These are phyloP conservation scores for Bassia scoparia DNA, from an alignment of 148 eudicot genomes.

Conservation along the genomic window DNA sequence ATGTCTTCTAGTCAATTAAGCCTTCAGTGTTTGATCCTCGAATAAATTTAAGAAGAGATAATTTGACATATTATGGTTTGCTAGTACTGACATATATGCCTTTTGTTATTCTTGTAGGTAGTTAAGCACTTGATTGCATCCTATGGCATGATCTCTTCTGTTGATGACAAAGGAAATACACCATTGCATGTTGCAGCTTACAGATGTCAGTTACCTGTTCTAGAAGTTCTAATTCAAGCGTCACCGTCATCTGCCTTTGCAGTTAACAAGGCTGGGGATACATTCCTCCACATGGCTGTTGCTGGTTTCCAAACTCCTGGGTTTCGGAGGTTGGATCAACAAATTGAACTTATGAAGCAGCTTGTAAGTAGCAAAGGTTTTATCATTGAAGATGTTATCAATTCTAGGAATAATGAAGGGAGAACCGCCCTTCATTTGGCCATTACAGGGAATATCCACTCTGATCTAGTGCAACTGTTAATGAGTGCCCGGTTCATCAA, in stretches of 20 bases:
- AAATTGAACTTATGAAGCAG: slow-evolving; percentile 67
- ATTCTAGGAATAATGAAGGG: slow-evolving; percentile 52
- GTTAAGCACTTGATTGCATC: slow-evolving; percentile 58
- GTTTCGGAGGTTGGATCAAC: slow-evolving; percentile 74
- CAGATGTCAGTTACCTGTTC: slow-evolving; percentile 71
- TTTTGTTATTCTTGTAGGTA: slow-evolving; percentile 43
- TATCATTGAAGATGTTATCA: slow-evolving; percentile 54
- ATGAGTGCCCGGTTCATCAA: slow-evolving; percentile 57
- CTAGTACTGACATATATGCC: slow-evolving; percentile 19
- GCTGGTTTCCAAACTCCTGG: slow-evolving; percentile 74
- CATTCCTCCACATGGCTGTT: slow-evolving; percentile 72
- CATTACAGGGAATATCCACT: slow-evolving; percentile 62
- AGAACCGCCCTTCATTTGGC: slow-evolving; percentile 83
- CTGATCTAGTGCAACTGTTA: slow-evolving; percentile 61
- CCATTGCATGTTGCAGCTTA: slow-evolving; percentile 83
- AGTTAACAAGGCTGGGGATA: slow-evolving; percentile 65
- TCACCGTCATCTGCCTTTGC: slow-evolving; percentile 54
- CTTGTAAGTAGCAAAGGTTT: slow-evolving; percentile 40
- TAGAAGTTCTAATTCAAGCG: slow-evolving; percentile 62
- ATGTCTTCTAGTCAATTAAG: not conserved
- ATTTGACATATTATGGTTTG: not conserved
- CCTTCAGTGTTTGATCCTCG: not conserved
- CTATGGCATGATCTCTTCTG: slow-evolving; percentile 54
- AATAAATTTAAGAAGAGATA: not conserved
- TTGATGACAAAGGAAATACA: slow-evolving; percentile 79